Base-by-base conservation (phyloP, 768 basidiomycete species). In the Naganishia onofrii region DNA sequence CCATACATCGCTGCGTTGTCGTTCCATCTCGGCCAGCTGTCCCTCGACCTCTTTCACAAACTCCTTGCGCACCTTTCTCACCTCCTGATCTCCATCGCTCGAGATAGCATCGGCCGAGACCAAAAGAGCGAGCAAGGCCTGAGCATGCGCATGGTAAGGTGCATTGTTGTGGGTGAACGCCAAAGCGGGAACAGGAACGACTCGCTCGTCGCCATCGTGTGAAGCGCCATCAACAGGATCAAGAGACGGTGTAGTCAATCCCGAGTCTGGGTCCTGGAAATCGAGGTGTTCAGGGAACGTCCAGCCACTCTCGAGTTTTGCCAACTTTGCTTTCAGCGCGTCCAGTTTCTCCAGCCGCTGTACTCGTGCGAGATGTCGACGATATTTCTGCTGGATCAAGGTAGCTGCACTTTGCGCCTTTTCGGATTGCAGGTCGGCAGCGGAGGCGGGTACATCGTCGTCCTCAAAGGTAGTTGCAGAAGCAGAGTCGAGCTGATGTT, bases 61-160 rank as follows among this genome's bases (percentile, higher is more conserved):
- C 3, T 77, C 76, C 72, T 85, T 82, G 65, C 90, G 79, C 68
- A 73, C 78, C 42, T 82, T 81, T 44, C 89, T 80, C 4, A 90
- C 84, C 3, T 77, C 78, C 70, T 79, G 76, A 52, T 86, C 83
- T 0, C 89, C 89, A 72, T 84, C 84, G 74, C 86, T 88, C 75
- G 89, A 87, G 28, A 90, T 84, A 0, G 84, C 85, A 72, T 90
- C 89, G n/a, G 90, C 84, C 72, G 83, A 83, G 55, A 84, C 83
- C 31, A 90, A 82, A 8, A 90, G 77, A 28, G 84, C 85, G 68
- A 84, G 84, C 53, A 90, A 82, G 53, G 84, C 82, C 72, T 89
- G 86, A 23, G 83, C 81, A 77, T 89, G 87, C 19, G 80, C 83
- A 77, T 87, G 87, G 17, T 90, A 76, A 0, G 85, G 78, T 17